These are phyloP conservation scores for Adansonia digitata DNA, from an alignment of 345 rosid species.

Conservation along the genomic window DNA sequence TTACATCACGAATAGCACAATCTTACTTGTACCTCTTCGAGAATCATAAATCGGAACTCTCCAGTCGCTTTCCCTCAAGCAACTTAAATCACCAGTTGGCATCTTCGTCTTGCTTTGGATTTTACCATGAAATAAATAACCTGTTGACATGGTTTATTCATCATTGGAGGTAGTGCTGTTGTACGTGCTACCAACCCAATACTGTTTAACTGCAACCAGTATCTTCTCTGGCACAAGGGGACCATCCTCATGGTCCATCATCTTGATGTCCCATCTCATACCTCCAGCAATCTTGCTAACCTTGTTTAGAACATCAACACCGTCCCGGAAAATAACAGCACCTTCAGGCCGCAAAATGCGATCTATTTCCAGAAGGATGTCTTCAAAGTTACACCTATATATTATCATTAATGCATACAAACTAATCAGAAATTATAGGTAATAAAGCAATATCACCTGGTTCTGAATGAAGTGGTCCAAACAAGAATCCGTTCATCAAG, in stretches of 20 bases:
- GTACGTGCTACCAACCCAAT: constrained; percentile 69
- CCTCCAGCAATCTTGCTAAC: constrained; percentile 61
- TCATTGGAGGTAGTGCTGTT: constrained; percentile 36
- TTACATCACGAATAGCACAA: not conserved
- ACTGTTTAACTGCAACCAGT: constrained; percentile 65
- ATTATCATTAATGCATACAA: not conserved
- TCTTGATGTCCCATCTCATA: constrained; percentile 89
- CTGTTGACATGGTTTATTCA: constrained; percentile 11
- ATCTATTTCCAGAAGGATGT: constrained; percentile 86
- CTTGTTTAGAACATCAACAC: constrained; percentile 69
- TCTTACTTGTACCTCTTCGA: constrained; percentile 15
- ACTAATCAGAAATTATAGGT: constrained; percentile 9
- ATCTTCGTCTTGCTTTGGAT: not conserved
- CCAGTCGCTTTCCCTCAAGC: constrained; percentile 1
- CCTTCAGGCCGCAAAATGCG: constrained; percentile 88
- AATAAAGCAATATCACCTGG: not conserved
- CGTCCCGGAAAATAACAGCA: constrained; percentile 68
- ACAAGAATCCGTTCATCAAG: not conserved
- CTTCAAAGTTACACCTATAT: constrained; percentile 72
- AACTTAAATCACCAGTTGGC: not conserved
- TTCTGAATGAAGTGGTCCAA: not conserved
- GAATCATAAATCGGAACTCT: constrained; percentile 15
- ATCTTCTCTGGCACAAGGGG: constrained; percentile 84
- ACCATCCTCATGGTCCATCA: constrained; percentile 92
- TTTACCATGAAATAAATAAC: not conserved